Base-by-base conservation (phyloP, 2,329 filamentous ascomycete species). In the Claviceps purpurea region DNA sequence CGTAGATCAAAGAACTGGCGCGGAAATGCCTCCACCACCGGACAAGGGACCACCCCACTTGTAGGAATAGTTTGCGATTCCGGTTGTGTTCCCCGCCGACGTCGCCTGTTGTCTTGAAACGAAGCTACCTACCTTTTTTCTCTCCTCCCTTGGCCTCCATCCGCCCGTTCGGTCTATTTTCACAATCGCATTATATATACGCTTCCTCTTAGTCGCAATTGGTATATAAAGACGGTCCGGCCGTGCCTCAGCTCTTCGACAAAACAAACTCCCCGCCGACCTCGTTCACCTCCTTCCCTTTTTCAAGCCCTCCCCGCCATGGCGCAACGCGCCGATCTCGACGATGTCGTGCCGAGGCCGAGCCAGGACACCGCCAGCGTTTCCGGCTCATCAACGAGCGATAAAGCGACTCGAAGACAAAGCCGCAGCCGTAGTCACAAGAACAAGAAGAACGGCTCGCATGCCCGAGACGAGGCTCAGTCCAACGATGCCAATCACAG, bases 281-380 rank as follows among this genome's bases (percentile, higher is more conserved):
- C 13, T 40, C 26, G 11, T 18, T 38, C 18, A 4, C 5, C 10
- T n/a, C 6, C 14, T 16, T 7, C 30, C 14, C 26, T 10, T 43
- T 20, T 24, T 37, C 38, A 11, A 30, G 5, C 22, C 24, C 42
- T 30, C 38, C 11, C 22, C 14, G 46, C 50, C 26, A 68, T 66
- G 65, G 60, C 62, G 39, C 58, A 61, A 51, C 58, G 58, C 47
- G 61, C 63, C 52, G 60, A 55, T 37, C 56, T 54, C 43, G 56
- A 61, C 50, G 54, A 47, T 20, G 52, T 63, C 37, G 63, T 62
- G 34, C 64, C 61, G 53, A 69, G 65, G 54, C 64, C 64, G 55
- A 56, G 53, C 40, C 54, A 52, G 50, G 64, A 63, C 40, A 52
- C 50, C 22, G 56, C 58, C 46, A 64, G 60, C 56, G 54, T 56